These are phyloP conservation scores for Lipomyces sp. DNA, from an alignment of 805 yeast species.

Conservation along the genomic window DNA sequence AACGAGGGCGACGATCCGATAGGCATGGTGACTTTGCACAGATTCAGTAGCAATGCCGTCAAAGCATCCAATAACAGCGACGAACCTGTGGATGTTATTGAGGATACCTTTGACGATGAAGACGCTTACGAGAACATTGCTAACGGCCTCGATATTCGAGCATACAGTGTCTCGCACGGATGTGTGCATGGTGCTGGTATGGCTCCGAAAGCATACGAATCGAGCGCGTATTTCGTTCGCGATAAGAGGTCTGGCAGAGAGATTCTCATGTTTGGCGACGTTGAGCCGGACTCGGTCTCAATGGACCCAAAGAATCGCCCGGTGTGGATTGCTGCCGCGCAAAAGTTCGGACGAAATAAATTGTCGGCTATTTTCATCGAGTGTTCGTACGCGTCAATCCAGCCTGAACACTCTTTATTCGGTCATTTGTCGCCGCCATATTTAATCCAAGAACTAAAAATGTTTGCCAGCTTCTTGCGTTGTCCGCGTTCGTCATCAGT, in stretches of 20 bases:
- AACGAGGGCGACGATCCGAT: conserved; percentile 40
- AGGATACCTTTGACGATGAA: conserved; percentile 25
- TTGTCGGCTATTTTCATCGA: conserved; percentile 71
- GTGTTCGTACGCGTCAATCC: conserved; percentile 65
- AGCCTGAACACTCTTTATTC: conserved; percentile 57
- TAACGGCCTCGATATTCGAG: conserved; percentile 29
- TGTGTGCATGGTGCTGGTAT: conserved; percentile 32
- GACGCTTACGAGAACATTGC: conserved; percentile 26
- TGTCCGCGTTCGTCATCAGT: conserved; percentile 11
- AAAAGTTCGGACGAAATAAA: conserved; percentile 48
- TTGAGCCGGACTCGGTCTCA: conserved; percentile 68
- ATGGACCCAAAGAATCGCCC: conserved; percentile 45
- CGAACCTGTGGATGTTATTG: conserved; percentile 7
- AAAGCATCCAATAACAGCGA: conserved; percentile 3
- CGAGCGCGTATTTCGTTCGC: conserved; percentile 65
- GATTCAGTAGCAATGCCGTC: neutral
- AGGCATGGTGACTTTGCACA: conserved; percentile 24
- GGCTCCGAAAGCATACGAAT: conserved; percentile 45
- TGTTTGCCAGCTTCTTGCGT: conserved; percentile 46
- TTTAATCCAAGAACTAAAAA: conserved; percentile 60
- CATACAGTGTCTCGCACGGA: conserved; percentile 48
- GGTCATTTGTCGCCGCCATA: conserved; percentile 81
- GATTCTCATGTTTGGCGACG: conserved; percentile 78
- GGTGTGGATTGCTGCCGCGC: conserved; percentile 65
- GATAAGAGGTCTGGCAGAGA: conserved; percentile 46